Percentiles rank a stretch among this genome's conserved stretches.
Conservation (phyloP, 257 asterid species). For the Solanum chilense region DNA sequence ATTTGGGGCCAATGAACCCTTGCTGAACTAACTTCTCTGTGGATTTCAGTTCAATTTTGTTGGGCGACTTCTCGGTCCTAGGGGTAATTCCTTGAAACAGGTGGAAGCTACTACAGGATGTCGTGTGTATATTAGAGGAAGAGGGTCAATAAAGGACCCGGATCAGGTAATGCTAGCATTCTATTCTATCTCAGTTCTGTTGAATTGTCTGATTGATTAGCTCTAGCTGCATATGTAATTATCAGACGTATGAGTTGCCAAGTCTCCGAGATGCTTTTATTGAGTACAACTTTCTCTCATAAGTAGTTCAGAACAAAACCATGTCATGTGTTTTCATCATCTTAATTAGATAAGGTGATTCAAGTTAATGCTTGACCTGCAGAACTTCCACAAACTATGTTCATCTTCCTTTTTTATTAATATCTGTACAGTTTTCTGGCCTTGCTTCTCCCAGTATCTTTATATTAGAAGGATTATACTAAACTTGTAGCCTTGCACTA, state of each 20-base stretch:
- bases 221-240: not conserved
- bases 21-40: not conserved
- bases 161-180: constrained; percentile 52
- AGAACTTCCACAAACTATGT: not conserved
- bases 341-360: not conserved
- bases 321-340: not conserved
- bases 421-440: not conserved
- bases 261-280: not conserved
- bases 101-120: constrained; percentile 97
- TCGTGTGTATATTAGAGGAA: constrained; percentile 95
- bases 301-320: not conserved
- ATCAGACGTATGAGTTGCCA: not conserved
- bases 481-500: not conserved
- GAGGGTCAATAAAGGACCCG: constrained; percentile 94
- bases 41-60: constrained; percentile 81
- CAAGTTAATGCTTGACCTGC: not conserved
- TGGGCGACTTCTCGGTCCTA: constrained; percentile 94
- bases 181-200: not conserved
- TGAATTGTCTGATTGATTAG: not conserved
- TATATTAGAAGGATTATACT: not conserved
- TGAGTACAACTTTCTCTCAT: not conserved
- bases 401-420: not conserved
- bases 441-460: not conserved
- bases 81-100: constrained; percentile 92
- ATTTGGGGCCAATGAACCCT: not conserved